These are phyloP conservation scores for Sclerotinia trifoliorum DNA, from an alignment of 2,329 filamentous ascomycete species.

Conservation along the genomic window DNA sequence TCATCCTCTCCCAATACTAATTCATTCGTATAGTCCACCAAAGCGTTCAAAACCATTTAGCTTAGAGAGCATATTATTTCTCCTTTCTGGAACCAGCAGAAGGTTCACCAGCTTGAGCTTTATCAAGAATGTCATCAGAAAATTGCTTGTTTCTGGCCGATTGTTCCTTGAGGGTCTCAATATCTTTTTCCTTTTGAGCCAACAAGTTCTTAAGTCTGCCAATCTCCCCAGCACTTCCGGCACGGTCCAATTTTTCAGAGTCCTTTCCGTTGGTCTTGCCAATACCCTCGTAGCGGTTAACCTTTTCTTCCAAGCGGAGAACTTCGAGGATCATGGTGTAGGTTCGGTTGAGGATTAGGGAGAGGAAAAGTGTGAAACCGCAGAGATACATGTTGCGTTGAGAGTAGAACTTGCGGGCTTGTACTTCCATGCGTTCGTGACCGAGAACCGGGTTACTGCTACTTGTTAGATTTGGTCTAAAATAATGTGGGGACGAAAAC, in stretches of 20 bases:
- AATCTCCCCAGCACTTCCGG: conserved; percentile 75
- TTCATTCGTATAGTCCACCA: background rate
- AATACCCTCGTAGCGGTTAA: conserved; percentile 77
- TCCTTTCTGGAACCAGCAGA: conserved; percentile 14
- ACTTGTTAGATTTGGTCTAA: conserved; percentile 31
- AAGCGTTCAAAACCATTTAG: conserved; percentile 5
- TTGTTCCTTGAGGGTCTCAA: conserved; percentile 49
- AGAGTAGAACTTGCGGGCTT: conserved; percentile 99
- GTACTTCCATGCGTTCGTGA: conserved; percentile 94
- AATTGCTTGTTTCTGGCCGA: conserved; percentile 53
- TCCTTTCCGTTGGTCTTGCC: conserved; percentile 61
- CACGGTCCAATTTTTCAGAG: conserved; percentile 67
- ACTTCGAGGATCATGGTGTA: conserved; percentile 70
- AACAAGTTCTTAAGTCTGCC: conserved; percentile 64
- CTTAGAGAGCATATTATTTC: background rate
- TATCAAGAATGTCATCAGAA: conserved; percentile 14
- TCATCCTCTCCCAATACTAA: background rate
- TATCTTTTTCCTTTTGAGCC: conserved; percentile 74
- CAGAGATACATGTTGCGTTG: conserved; percentile 99
- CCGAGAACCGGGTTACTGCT: conserved; percentile 70
- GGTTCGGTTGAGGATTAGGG: conserved; percentile 96
- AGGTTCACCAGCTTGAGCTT: conserved; percentile 13
- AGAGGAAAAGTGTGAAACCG: conserved; percentile 98
- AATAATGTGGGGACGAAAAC: conserved; percentile 14
- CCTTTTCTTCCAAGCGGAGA: conserved; percentile 78